Conservation (phyloP, 768 basidiomycete species). For the Strobilomyces echinocephalus region DNA sequence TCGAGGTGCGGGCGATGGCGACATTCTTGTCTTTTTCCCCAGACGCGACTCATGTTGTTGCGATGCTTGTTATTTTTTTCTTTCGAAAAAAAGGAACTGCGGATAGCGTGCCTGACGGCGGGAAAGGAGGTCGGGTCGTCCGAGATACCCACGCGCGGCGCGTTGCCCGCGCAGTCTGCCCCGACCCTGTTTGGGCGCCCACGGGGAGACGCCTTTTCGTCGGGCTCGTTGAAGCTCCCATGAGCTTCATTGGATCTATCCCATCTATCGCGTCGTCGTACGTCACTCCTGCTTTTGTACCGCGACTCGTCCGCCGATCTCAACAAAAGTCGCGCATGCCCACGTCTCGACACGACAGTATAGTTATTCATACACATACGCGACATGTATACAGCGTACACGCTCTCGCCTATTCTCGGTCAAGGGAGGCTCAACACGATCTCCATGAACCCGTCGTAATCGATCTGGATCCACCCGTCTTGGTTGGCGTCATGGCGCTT, state of each 20-base stretch:
- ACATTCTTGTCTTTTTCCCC: background rate
- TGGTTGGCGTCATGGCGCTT: constrained; percentile 57
- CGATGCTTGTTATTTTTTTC: no score
- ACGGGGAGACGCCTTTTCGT: constrained; percentile 30
- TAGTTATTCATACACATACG: constrained; percentile 10
- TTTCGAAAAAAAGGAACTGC: constrained; percentile 41
- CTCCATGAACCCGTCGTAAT: constrained; percentile 53
- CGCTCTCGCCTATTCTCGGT: background rate
- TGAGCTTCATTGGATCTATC: constrained; percentile 8
- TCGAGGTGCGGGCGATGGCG: constrained; percentile 38
- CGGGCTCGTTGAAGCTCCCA: constrained; percentile 18
- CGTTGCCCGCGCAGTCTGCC: constrained; percentile 19
- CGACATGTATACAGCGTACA: background rate
- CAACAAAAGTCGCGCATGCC: no score
- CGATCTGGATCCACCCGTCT: constrained; percentile 50
- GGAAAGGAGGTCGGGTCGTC: constrained; percentile 44
- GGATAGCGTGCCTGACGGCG: constrained; percentile 39
- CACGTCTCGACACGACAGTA: no score
- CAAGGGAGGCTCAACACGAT: constrained; percentile 42
- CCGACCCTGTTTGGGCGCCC: constrained; percentile 28
- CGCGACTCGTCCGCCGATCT: no score
- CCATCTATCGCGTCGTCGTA: background rate
- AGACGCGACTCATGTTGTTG: background rate
- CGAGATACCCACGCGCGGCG: constrained; percentile 27
- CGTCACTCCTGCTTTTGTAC: background rate